These are phyloP conservation scores for Trametes cubensis DNA, from an alignment of 768 basidiomycete genomes.

Conservation along the genomic window DNA sequence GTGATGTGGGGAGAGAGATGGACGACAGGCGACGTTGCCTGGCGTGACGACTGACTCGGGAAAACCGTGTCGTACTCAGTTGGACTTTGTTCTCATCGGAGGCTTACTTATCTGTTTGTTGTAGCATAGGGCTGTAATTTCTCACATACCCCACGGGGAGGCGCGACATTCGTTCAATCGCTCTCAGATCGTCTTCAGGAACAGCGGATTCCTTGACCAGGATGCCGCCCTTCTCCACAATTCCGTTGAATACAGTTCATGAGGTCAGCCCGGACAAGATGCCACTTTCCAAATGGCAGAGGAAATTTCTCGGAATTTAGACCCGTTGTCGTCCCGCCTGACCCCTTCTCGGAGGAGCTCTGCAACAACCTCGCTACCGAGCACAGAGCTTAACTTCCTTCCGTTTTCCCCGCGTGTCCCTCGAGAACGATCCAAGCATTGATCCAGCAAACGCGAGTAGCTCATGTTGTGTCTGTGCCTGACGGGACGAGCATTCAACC, in stretches of 20 bases:
- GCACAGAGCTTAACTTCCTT: neutral
- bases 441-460: neutral
- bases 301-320: constrained; percentile 18
- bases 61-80: neutral
- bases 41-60: constrained; percentile 65
- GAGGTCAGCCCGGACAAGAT: neutral
- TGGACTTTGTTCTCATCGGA: neutral
- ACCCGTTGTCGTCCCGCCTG: constrained; percentile 9
- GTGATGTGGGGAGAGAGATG: constrained; percentile 90
- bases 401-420: constrained; percentile 10
- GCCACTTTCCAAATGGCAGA: neutral
- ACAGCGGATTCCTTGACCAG: neutral
- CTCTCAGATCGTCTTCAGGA: neutral
- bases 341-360: constrained; percentile 21
- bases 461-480: constrained; percentile 2
- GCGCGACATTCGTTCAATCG: too few species aligned
- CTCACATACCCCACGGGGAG: constrained; percentile 12
- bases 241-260: neutral
- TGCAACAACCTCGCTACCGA: constrained; percentile 25
- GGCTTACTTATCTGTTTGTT: constrained; percentile 14
- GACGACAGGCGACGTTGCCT: constrained; percentile 81
- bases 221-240: neutral
- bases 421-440: neutral
- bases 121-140: constrained; percentile 9
- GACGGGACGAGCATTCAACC: too few species aligned